Base-by-base conservation (phyloP, 345 rosid genomes). In the Pistacia integerrima region DNA sequence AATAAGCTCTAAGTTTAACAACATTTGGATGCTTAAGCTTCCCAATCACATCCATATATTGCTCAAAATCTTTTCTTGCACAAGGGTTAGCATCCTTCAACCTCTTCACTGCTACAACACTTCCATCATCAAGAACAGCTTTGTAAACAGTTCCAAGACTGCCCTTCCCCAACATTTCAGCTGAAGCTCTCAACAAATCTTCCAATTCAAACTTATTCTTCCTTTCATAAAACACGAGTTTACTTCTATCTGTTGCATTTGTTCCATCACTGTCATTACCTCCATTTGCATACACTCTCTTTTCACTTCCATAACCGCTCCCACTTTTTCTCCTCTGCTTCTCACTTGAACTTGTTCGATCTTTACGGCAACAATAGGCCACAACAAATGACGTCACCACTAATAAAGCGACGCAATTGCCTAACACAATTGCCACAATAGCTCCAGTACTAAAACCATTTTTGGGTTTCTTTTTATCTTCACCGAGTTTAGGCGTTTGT, bases 101-200 rank as follows among this genome's bases (percentile, higher is more conserved):
- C 77, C 99, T 79, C 78, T 95, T 95, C 59, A 95, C 99, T 1
- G 99, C 98, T n/a, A 95, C 99, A 4, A 87, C 82, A 38, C 85
- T 64, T 0, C 97, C 89, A 14, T 89, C 94, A 46, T 93, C 99
- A 0, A 95, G 91, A 82, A 86, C 98, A 28, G 99, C 99, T 76
- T 88, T 95, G 75, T 95, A 95, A 25, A 92, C 97, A 2, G 98
- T 95, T 46, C 98, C 98, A 49, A 95, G 80, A 51, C 92, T 93
- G 1, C 99, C 99, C 79, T 95, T 95, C 35, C 99, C 99, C 11
- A 95, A 87, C 98, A 95, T 91, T 85, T 95, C 99, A 11, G 99
- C 99, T 67, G 99, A 95, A 0, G 99, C 99, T 25, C 88, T 84
- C 80, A 95, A 69, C 84, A 95, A 81, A 69, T 95, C 98, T 76